Conservation (phyloP, 2,329 filamentous ascomycete genomes). For the Diaporthe sp. region DNA sequence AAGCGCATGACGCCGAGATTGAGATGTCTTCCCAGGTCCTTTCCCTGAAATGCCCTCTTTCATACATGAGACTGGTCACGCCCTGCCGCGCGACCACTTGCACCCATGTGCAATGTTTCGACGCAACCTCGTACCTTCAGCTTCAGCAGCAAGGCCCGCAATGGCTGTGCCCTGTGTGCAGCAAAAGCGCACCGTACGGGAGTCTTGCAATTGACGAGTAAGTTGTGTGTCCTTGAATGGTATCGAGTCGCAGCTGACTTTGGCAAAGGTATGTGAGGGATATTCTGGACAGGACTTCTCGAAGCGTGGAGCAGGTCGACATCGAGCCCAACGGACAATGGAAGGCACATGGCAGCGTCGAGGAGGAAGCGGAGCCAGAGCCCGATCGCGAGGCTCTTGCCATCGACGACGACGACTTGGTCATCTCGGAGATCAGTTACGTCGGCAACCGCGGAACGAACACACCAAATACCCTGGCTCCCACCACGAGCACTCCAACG, state of each 20-base stretch:
- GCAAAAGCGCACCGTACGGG: slow-evolving; percentile 84
- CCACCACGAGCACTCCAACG: slow-evolving; percentile 42
- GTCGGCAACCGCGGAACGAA: slow-evolving; percentile 51
- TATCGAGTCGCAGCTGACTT: slow-evolving; percentile 38
- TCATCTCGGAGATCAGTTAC: slow-evolving; percentile 59
- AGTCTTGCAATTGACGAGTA: slow-evolving; percentile 89
- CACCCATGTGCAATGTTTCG: slow-evolving; percentile 94
- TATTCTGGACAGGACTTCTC: slow-evolving; percentile 81
- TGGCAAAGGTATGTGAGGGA: slow-evolving; percentile 81
- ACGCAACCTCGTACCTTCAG: slow-evolving; percentile 91
- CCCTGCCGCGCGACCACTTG: slow-evolving; percentile 86
- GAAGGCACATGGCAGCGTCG: slow-evolving; percentile 59
- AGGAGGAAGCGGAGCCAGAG: slow-evolving; percentile 45
- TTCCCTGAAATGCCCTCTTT: slow-evolving; percentile 92
- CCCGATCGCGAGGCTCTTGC: slow-evolving; percentile 45
- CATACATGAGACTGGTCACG: slow-evolving; percentile 82
- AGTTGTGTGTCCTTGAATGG: slow-evolving; percentile 47
- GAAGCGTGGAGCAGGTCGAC: slow-evolving; percentile 83
- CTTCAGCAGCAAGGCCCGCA: slow-evolving; percentile 96
- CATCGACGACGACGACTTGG: slow-evolving; percentile 63
- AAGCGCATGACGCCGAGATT: slow-evolving; percentile 89
- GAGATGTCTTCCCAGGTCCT: slow-evolving; percentile 89
- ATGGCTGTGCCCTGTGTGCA: slow-evolving; percentile 96
- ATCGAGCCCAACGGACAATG: slow-evolving; percentile 91
- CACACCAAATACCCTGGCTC: slow-evolving; percentile 50